Evolutionary conservation across 805 yeast species (phyloP), one percentile per base, ranked within the genome.

Genomic region (Monosporozyma unispora): DNA sequence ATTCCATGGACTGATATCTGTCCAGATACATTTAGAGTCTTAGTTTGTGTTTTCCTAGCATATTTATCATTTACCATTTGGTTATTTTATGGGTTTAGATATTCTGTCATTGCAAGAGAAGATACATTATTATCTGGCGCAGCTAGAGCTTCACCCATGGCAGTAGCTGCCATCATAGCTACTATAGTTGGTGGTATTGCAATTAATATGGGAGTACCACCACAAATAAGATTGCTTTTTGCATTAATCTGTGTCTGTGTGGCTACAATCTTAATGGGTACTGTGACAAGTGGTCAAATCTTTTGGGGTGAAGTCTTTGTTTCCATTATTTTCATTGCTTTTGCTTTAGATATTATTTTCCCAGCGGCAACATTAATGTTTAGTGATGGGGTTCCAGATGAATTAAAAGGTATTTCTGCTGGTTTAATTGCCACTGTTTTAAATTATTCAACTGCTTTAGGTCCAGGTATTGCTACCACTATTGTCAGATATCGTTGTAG

Each of bases 271-370:
- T 59, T 80, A 56, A 61, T 76, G 23, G 75, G 80, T 0, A 69
- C 79, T 0, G 67, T 73, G 46, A 84, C 85, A 0, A 71, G 72
- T 2, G 55, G 71, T 45, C 82, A 81, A 59, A 67, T 73, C 0
- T 82, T 73, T 60, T 82, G 81, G 77, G 71, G 75, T 10, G 71
- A 76, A 45, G 63, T 77, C 4, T 75, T 83, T 61, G 78, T 80
- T 2, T 70, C 78, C 16, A 63, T 71, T 58, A 58, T 79, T 25
- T 62, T 81, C 12, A 70, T 75, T 12, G 73, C 80, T 1, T 79
- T 78, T 73, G 89, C 84, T 1, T 80, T 82, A 84, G 87, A 82
- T 59, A 69, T 79, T 61, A 74, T 80, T 47, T 82, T 81, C 63
- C 88, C 88, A 0, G 79, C 87, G 1, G 83, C 82, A 1, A 75